Evolutionary conservation across 768 basidiomycete species (phyloP).

Genomic region (Austroboletus eburneus): DNA sequence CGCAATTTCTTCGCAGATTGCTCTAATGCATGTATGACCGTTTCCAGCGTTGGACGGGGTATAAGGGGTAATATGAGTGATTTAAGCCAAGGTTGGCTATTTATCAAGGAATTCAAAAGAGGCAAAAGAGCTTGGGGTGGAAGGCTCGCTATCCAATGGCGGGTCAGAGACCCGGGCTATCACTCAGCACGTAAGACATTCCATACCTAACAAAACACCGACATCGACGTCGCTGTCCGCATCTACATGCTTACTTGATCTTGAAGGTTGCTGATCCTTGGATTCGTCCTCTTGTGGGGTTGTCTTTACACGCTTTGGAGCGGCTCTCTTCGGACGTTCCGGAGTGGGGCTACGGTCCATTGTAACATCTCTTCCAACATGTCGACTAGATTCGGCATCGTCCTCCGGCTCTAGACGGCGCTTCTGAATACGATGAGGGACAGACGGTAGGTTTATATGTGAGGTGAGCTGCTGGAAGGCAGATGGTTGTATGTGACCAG

Average conservation of each 20-base stretch:
- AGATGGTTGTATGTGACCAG: slow-evolving; percentile 38
- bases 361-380: slow-evolving; percentile 49
- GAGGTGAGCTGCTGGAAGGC: slow-evolving; percentile 56
- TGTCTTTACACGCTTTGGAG: slow-evolving; percentile 57
- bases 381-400: slow-evolving; percentile 43
- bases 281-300: slow-evolving; percentile 21
- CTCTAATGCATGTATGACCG: slow-evolving; percentile 63
- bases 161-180: slow-evolving; percentile 7
- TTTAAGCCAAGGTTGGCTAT: slow-evolving; percentile 67
- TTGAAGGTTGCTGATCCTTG: slow-evolving; percentile 41
- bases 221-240: slow-evolving; percentile 56
- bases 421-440: slow-evolving; percentile 49
- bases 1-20: slow-evolving; percentile 68
- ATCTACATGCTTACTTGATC: slow-evolving; percentile 44
- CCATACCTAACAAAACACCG: slow-evolving; percentile 74
- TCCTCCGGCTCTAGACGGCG: slow-evolving; percentile 68
- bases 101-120: slow-evolving; percentile 63
- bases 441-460: slow-evolving; percentile 41
- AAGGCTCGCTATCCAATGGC: slow-evolving; percentile 56
- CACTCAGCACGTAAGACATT: not conserved
- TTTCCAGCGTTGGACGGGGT: slow-evolving; percentile 79
- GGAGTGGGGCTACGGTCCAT: slow-evolving; percentile 88
- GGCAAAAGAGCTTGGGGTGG: slow-evolving; percentile 75
- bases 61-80: slow-evolving; percentile 69
- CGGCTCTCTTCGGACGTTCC: slow-evolving; percentile 65